Evolutionary conservation across 2,329 filamentous ascomycete genomes (phyloP).

Genomic region (Chrysosporium keratinophilum): DNA sequence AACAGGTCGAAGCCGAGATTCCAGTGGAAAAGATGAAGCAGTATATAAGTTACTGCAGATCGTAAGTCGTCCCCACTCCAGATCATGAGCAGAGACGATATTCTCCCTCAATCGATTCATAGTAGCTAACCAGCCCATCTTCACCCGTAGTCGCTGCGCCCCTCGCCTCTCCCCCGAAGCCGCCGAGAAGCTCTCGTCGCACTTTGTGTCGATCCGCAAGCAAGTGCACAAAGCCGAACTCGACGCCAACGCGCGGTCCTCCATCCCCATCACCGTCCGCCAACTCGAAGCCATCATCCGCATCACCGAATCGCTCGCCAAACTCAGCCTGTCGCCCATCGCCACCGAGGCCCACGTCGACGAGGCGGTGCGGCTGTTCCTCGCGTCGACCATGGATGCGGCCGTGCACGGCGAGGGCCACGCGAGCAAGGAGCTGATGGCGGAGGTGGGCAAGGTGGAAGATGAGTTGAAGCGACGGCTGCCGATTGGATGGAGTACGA

Average conservation of each 20-base stretch:
- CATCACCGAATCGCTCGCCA: conserved; percentile 91
- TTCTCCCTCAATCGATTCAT: too few species aligned
- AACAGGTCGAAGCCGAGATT: conserved; percentile 76
- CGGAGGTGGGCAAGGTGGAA: conserved; percentile 78
- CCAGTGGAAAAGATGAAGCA: conserved; percentile 94
- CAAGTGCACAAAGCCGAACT: conserved; percentile 88
- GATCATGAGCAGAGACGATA: too few species aligned
- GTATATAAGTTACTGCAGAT: conserved; percentile 94
- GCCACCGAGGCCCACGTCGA: conserved; percentile 89
- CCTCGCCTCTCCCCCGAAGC: conserved; percentile 83
- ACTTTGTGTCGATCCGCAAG: conserved; percentile 91
- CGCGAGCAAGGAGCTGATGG: conserved; percentile 78
- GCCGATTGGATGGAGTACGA: conserved; percentile 93
- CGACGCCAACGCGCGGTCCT: conserved; percentile 79
- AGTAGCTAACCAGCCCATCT: not conserved
- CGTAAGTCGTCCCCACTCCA: conserved; percentile 44
- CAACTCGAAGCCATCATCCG: conserved; percentile 95
- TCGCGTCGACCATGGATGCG: conserved; percentile 95
- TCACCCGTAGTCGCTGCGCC: conserved; percentile 76
- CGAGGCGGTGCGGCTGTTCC: conserved; percentile 91
- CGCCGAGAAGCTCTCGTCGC: conserved; percentile 88
- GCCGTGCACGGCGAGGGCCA: conserved; percentile 79
- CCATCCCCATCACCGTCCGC: conserved; percentile 93
- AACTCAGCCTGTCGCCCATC: conserved; percentile 73
- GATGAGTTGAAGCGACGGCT: conserved; percentile 76